phyloP scores from a whole-genome alignment of 164 flowering plant species.

The Macadamia integrifolia region DNA sequence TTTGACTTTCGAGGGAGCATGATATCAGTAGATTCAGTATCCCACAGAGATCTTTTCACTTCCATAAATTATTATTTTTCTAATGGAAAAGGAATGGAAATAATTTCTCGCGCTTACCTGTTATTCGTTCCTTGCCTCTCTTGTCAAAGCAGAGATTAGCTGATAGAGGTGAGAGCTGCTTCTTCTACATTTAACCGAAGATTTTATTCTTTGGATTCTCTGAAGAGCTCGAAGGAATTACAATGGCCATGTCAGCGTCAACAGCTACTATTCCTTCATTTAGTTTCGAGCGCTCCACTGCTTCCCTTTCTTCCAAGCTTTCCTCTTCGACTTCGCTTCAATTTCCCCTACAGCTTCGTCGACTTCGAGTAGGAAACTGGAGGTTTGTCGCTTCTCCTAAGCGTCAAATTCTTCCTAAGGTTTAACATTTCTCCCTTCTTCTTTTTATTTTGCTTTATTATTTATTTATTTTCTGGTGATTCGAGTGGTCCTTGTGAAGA shows the following conservation, averaged over 20 bases:
- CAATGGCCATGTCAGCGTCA: slow-evolving; percentile 35
- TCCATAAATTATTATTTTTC: too few species aligned
- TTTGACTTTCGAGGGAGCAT: too few species aligned
- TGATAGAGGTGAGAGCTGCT: too few species aligned
- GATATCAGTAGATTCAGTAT: too few species aligned
- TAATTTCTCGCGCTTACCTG: too few species aligned
- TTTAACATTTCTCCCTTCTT: slow-evolving; percentile 4
- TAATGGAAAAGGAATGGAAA: too few species aligned
- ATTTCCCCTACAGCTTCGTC: slow-evolving; percentile 25
- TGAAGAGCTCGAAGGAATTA: background rate
- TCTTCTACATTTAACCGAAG: too few species aligned
- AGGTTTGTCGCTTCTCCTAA: slow-evolving; percentile 10
- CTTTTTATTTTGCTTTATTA: background rate
- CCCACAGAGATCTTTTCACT: too few species aligned
- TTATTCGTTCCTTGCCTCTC: too few species aligned
- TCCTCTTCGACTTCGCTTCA: slow-evolving; percentile 24
- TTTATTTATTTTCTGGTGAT: background rate
- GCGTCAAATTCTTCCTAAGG: slow-evolving; percentile 25
- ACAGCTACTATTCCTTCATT: slow-evolving; percentile 19
- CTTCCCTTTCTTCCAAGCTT: slow-evolving; percentile 10
- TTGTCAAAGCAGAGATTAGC: too few species aligned
- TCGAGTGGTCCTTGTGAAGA: background rate
- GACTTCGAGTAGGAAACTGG: slow-evolving; percentile 11
- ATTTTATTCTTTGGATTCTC: background rate
- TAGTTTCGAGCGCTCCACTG: slow-evolving; percentile 8